These are phyloP conservation scores for Cryoendolithus antarcticus DNA, from an alignment of 2,329 filamentous ascomycete species.

Conservation along the genomic window DNA sequence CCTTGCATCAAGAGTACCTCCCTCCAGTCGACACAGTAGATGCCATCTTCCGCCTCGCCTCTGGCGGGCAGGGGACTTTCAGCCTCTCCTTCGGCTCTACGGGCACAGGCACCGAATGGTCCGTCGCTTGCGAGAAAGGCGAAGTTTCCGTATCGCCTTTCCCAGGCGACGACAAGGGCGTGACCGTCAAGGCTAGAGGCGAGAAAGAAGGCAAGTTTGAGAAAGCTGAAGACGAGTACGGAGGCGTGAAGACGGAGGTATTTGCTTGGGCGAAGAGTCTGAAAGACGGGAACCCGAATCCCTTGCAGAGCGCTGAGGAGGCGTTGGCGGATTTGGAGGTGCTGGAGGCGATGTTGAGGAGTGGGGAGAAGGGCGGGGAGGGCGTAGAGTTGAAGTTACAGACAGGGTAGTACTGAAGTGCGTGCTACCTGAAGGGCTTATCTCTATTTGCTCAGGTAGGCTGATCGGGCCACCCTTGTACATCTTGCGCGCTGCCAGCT, in stretches of 20 bases:
- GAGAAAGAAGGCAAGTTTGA: conserved; percentile 20
- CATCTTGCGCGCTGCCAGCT: too few relatives aligned
- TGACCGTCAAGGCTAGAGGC: conserved; percentile 22
- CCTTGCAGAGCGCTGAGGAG: conserved; percentile 44
- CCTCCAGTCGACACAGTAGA: conserved; percentile 56
- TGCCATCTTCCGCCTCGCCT: conserved; percentile 42
- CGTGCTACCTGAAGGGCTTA: too few relatives aligned
- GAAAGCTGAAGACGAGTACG: conserved; percentile 35
- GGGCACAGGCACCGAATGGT: conserved; percentile 42
- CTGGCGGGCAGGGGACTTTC: conserved; percentile 45
- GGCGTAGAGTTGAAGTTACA: conserved; percentile 20
- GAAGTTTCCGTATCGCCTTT: conserved; percentile 32
- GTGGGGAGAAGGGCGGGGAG: conserved; percentile 27
- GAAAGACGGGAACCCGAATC: conserved; percentile 34
- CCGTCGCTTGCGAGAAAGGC: conserved; percentile 47
- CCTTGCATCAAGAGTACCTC: conserved; percentile 43
- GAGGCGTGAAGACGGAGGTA: conserved; percentile 48
- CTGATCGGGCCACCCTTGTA: too few relatives aligned
- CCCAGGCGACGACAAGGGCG: conserved; percentile 26
- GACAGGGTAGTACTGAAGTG: not conserved
- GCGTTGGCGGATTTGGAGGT: conserved; percentile 51
- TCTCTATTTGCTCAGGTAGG: too few relatives aligned
- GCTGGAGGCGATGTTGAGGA: conserved; percentile 32
- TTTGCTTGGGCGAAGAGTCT: conserved; percentile 48
- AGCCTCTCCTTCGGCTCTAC: conserved; percentile 46